These are phyloP conservation scores for Yamadazyma mexicana DNA, from an alignment of 1,139 yeast species.

Conservation along the genomic window DNA sequence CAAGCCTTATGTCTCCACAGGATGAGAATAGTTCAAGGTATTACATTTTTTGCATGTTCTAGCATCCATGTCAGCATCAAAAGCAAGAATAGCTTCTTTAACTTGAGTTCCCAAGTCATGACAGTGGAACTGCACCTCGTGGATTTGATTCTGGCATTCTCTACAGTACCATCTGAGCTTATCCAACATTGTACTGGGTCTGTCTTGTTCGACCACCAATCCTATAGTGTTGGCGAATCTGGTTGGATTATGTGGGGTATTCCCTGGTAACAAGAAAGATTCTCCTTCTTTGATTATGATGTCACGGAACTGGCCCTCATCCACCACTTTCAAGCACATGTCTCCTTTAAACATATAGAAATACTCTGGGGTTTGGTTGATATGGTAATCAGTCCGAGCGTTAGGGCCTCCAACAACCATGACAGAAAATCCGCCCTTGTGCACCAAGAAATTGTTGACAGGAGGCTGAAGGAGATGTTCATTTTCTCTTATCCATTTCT, in stretches of 20 bases:
- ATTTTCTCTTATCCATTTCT: conserved; percentile 80
- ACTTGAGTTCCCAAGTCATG: conserved; percentile 88
- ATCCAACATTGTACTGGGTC: conserved; percentile 71
- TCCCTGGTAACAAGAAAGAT: conserved; percentile 79
- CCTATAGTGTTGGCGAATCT: conserved; percentile 86
- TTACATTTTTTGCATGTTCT: conserved; percentile 80
- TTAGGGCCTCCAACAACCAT: conserved; percentile 97
- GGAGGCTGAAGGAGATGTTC: conserved; percentile 80
- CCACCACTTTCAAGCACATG: conserved; percentile 85
- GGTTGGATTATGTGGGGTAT: conserved; percentile 88
- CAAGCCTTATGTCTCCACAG: conserved; percentile 1
- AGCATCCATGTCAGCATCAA: conserved; percentile 60
- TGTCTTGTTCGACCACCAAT: conserved; percentile 89
- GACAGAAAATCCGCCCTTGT: conserved; percentile 88
- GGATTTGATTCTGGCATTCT: conserved; percentile 61
- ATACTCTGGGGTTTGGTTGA: conserved; percentile 93
- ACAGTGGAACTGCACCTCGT: conserved; percentile 73
- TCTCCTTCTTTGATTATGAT: conserved; percentile 81
- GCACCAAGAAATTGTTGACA: conserved; percentile 86
- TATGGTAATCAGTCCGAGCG: conserved; percentile 88
- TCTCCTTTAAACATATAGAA: conserved; percentile 84
- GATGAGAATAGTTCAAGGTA: conserved; percentile 57
- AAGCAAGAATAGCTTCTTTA: conserved; percentile 73
- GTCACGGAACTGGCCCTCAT: conserved; percentile 71
- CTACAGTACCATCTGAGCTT: conserved; percentile 85